Percentiles rank a stretch among this genome's conserved stretches.
phyloP scores from a whole-genome alignment of 2,329 filamentous ascomycete species.

The Amylocarpus encephaloides region DNA sequence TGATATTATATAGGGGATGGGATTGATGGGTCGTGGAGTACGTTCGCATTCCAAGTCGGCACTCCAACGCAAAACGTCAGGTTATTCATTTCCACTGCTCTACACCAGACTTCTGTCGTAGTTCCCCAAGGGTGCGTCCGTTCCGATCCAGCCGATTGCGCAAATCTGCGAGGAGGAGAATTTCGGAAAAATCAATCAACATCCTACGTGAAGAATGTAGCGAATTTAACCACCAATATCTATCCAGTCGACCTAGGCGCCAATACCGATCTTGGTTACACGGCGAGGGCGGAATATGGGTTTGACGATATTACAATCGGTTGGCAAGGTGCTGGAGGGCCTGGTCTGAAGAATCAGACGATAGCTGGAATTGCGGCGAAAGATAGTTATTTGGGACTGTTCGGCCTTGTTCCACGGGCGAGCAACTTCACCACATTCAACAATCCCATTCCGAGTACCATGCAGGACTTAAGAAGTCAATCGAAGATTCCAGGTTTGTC shows the following conservation, averaged over 20 bases:
- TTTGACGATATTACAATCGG: constrained; percentile 12
- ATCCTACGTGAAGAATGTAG: constrained; percentile 42
- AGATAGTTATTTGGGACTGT: constrained; percentile 28
- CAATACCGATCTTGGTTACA: constrained; percentile 6
- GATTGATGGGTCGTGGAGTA: constrained; percentile 65
- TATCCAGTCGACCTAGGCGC: constrained; percentile 11
- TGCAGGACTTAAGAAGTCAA: constrained; percentile 32
- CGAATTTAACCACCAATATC: constrained; percentile 32
- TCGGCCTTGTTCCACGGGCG: constrained; percentile 35
- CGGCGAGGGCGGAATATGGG: constrained; percentile 7
- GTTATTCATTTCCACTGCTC: constrained; percentile 55
- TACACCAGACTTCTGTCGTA: constrained; percentile 64
- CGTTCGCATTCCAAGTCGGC: constrained; percentile 54
- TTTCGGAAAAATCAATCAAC: constrained; percentile 48
- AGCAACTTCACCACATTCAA: constrained; percentile 34
- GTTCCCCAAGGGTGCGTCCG: constrained; percentile 47
- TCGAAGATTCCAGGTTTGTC: constrained; percentile 33
- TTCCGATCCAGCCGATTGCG: constrained; percentile 42
- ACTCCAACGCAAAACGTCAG: constrained; percentile 45
- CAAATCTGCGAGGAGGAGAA: constrained; percentile 48
- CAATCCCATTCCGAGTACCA: constrained; percentile 30
- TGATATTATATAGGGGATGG: constrained; percentile 40
- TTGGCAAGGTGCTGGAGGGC: constrained; percentile 18
- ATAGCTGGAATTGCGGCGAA: constrained; percentile 8
- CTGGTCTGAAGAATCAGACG: constrained; percentile 10